A percentile compares a stretch with the other conserved stretches of the same genome.
Conservation (phyloP, 768 basidiomycete species). For the Lactifluus piperatus region DNA sequence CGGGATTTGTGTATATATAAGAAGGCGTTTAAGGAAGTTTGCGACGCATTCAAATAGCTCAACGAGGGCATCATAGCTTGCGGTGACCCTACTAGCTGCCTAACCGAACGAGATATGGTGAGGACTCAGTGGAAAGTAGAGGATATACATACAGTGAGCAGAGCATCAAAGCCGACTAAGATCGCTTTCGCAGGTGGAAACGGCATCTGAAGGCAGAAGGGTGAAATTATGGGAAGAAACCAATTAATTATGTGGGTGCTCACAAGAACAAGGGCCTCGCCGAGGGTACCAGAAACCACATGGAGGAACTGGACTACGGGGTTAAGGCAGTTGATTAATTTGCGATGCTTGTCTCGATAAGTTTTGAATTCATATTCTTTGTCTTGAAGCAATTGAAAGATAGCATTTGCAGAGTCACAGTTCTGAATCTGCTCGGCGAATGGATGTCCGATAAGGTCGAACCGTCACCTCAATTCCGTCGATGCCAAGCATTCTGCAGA, state of each 20-base stretch:
- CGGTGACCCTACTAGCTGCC: not conserved
- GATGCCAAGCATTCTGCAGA: not conserved
- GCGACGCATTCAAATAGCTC: not conserved
- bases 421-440: not conserved
- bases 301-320: not conserved
- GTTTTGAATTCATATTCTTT: not conserved
- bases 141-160: not conserved
- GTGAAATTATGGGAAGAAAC: not conserved
- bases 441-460: not conserved
- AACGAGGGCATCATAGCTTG: not conserved
- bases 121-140: not conserved
- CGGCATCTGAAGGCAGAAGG: not conserved
- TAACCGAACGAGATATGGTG: not conserved
- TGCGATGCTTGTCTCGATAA: not conserved
- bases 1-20: not conserved
- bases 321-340: not conserved
- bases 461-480: no score
- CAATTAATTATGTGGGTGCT: not conserved
- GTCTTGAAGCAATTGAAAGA: not conserved
- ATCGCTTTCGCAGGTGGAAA: not conserved
- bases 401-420: not conserved
- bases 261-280: not conserved
- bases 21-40: not conserved
- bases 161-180: not conserved
- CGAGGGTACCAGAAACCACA: not conserved